phyloP scores from a whole-genome alignment of 352 stramenopile genomes.

The Proteromonas lacertae region DNA sequence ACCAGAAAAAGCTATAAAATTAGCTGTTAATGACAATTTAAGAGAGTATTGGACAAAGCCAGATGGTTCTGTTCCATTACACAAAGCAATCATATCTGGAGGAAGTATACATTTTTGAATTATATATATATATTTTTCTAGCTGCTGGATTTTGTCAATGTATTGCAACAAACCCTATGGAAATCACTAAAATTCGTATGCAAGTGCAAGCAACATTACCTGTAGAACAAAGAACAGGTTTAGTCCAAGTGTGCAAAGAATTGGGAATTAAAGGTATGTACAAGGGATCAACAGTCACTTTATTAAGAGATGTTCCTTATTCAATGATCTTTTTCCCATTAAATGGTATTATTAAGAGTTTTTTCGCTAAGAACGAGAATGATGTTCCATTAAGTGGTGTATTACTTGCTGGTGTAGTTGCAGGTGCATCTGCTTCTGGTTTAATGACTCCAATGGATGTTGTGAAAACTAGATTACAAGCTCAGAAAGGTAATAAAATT shows the following conservation, averaged over 20 bases:
- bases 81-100: conserved; percentile 24
- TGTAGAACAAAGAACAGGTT: conserved; percentile 18
- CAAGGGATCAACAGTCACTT: conserved; percentile 25
- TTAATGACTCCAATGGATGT: conserved; percentile 19
- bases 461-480: conserved; percentile 42
- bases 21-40: conserved; percentile 42
- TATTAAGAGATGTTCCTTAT: conserved; percentile 42
- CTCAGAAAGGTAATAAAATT: conserved; percentile 20
- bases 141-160: background rate
- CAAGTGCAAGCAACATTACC: conserved; percentile 30
- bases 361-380: conserved; percentile 16
- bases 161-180: conserved; percentile 31
- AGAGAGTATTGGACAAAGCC: conserved; percentile 21
- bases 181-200: conserved; percentile 51
- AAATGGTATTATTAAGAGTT: conserved; percentile 25
- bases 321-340: conserved; percentile 38
- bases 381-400: conserved; percentile 21
- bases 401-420: conserved; percentile 20
- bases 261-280: conserved; percentile 31
- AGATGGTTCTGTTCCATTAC: conserved; percentile 21
- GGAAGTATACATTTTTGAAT: conserved; percentile 31
- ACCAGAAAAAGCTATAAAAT: conserved; percentile 50
- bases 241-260: conserved; percentile 19
- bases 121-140: conserved; percentile 15
- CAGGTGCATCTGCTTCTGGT: conserved; percentile 21